phyloP scores from a whole-genome alignment of 2,329 filamentous ascomycete species.

The Lanzia echinophila region DNA sequence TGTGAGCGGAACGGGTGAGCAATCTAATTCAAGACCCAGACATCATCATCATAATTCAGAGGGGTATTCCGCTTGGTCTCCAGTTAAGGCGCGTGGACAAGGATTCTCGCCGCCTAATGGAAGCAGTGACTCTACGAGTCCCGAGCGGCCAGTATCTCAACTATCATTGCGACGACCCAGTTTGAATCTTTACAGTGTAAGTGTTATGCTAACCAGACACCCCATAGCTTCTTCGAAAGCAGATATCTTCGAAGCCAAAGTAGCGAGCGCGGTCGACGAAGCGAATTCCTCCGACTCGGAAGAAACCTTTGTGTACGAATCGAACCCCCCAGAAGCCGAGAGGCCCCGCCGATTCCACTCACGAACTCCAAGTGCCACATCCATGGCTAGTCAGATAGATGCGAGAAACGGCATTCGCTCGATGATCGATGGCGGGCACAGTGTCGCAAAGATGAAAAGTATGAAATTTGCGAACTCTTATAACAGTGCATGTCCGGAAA shows the following conservation, averaged over 20 bases:
- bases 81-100: conserved; percentile 23
- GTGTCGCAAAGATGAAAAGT: conserved; percentile 71
- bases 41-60: conserved; percentile 34
- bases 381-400: conserved; percentile 66
- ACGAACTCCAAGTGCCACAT: conserved; percentile 88
- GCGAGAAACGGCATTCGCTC: conserved; percentile 39
- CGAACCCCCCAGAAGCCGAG: conserved; percentile 70
- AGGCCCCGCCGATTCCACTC: conserved; percentile 74
- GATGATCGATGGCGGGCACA: conserved; percentile 59
- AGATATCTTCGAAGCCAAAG: conserved; percentile 95
- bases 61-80: conserved; percentile 14
- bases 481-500: conserved; percentile 48
- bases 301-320: conserved; percentile 98
- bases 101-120: conserved; percentile 19
- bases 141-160: conserved; percentile 20
- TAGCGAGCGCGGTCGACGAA: conserved; percentile 92
- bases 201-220: conserved; percentile 40
- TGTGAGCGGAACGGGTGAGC: conserved; percentile 68
- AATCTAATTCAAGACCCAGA: conserved; percentile 27
- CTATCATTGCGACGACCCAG: conserved; percentile 33
- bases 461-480: conserved; percentile 91
- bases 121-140: conserved; percentile 23
- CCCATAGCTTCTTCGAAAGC: conserved; percentile 80
- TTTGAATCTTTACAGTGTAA: conserved; percentile 34
- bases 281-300: conserved; percentile 95